Percentiles rank a stretch among this genome's conserved stretches.
phyloP scores from a whole-genome alignment of 345 rosid species.

The rapeseed (Brassica napus) region Da-Ae NC_063451.1:39849001-39849500 shows the following conservation, averaged over 20 bases:
- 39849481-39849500: neutral
- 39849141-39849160: neutral
- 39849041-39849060: constrained; percentile 89
- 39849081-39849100: constrained; percentile 98
- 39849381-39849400: no score
- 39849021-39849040: constrained; percentile 79
- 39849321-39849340: neutral
- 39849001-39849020: constrained; percentile 96
- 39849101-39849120: constrained; percentile 90
- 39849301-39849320: neutral
- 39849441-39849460: no score
- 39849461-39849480: no score
- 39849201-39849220: constrained; percentile 76
- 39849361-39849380: no score
- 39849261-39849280: neutral
- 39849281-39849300: neutral
- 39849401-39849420: no score
- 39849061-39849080: constrained; percentile 87
- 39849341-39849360: no score
- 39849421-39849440: no score
- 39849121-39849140: neutral
- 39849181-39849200: constrained; percentile 55
- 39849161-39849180: neutral
- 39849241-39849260: constrained; percentile 88
- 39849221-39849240: constrained; percentile 72